Evolutionary conservation across 2,329 filamentous ascomycete species (phyloP).

Genomic region (Chrysosporium queenslandicum): DNA sequence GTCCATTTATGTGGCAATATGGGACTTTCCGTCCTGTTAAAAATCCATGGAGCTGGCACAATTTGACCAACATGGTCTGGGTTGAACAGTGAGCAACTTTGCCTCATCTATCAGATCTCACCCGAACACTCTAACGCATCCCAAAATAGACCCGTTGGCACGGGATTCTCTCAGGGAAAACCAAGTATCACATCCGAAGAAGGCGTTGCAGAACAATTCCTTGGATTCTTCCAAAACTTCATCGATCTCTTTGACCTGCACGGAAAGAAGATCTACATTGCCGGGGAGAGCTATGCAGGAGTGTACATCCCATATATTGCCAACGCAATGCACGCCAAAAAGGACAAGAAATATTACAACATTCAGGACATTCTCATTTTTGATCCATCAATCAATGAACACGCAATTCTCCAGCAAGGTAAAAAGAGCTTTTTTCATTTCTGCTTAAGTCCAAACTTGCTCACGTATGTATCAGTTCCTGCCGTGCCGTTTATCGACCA

Average conservation of each 20-base stretch:
- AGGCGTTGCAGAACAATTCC: slow-evolving; percentile 60
- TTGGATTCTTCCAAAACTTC: slow-evolving; percentile 72
- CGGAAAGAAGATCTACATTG: slow-evolving; percentile 59
- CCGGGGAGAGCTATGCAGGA: slow-evolving; percentile 63
- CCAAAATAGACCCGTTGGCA: slow-evolving; percentile 41
- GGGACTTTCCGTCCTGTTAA: slow-evolving; percentile 56
- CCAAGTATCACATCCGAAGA: slow-evolving; percentile 55
- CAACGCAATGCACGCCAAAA: slow-evolving; percentile 58
- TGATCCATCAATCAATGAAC: slow-evolving; percentile 54
- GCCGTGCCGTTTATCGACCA: slow-evolving; percentile 35
- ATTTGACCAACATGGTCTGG: slow-evolving; percentile 68
- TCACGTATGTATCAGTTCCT: slow-evolving; percentile 21
- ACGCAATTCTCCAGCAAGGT: slow-evolving; percentile 43
- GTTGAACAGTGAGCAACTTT: slow-evolving; percentile 51
- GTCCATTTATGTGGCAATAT: slow-evolving; percentile 57
- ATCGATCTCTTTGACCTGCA: slow-evolving; percentile 59
- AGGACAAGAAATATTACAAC: slow-evolving; percentile 58
- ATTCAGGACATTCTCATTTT: slow-evolving; percentile 61
- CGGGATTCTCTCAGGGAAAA: slow-evolving; percentile 58
- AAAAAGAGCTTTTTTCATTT: neutral
- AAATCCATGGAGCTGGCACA: slow-evolving; percentile 65
- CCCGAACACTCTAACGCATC: neutral
- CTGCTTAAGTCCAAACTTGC: no score
- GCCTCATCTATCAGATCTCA: neutral
- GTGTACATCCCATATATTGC: slow-evolving; percentile 62